Evolutionary conservation across 2,329 filamentous ascomycete species (phyloP).

Genomic region (Diaporthe eres): DNA sequence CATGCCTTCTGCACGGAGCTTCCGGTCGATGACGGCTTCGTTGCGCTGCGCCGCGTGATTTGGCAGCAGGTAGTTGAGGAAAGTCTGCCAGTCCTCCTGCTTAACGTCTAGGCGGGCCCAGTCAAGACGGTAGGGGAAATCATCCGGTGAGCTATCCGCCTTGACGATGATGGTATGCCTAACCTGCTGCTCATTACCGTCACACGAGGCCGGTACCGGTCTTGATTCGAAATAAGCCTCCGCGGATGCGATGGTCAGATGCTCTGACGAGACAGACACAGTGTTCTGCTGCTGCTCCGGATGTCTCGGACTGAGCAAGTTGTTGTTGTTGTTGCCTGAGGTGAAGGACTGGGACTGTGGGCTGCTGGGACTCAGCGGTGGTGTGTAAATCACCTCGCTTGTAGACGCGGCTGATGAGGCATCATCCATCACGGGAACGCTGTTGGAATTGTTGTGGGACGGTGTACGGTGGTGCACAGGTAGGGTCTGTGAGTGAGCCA

Average conservation of each 20-base stretch:
- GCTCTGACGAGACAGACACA: constrained; percentile 45
- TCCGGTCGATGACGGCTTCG: constrained; percentile 63
- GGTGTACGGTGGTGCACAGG: constrained; percentile 47
- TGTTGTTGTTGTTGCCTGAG: constrained; percentile 9
- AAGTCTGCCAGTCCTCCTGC: constrained; percentile 70
- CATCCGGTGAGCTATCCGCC: constrained; percentile 54
- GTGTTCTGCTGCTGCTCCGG: constrained; percentile 46
- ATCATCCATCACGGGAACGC: constrained; percentile 50
- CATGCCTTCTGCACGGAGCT: constrained; percentile 59
- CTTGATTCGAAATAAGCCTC: constrained; percentile 64
- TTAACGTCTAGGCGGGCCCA: constrained; percentile 61
- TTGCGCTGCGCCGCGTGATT: constrained; percentile 60
- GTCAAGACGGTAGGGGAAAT: constrained; percentile 59
- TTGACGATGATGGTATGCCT: constrained; percentile 54
- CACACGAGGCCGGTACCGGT: constrained; percentile 45
- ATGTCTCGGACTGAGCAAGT: constrained; percentile 30
- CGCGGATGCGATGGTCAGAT: constrained; percentile 51
- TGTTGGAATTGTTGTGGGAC: constrained; percentile 49
- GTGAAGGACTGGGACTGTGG: constrained; percentile 42
- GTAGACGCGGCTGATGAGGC: constrained; percentile 57
- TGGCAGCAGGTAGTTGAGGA: constrained; percentile 69
- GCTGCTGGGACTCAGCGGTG: constrained; percentile 62
- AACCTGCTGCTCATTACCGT: constrained; percentile 41
- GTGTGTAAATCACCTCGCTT: constrained; percentile 65
- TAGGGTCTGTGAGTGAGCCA: constrained; percentile 44